A percentile compares a stretch with the other conserved stretches of the same genome.
Evolutionary conservation across 495 filamentous ascomycete genomes (phyloP).

Genomic region (Pyrenula massariospora): DNA sequence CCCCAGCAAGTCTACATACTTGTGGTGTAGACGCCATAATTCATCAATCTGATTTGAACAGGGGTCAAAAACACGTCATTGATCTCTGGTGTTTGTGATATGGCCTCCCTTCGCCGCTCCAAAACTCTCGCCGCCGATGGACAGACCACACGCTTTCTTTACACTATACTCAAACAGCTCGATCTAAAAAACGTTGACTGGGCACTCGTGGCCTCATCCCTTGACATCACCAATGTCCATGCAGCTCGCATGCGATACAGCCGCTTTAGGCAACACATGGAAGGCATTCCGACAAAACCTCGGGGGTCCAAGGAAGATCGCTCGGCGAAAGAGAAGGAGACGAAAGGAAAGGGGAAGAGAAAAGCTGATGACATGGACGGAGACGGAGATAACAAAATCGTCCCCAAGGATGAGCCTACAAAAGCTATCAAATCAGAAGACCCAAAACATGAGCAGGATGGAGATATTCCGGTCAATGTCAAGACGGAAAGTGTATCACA

Average conservation of each 20-base stretch:
- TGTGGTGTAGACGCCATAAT: no score
- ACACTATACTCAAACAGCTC: slow-evolving; percentile 65
- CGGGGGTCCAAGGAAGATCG: slow-evolving; percentile 13
- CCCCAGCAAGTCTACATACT: no score
- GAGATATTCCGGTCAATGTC: no score
- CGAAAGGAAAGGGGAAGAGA: slow-evolving; percentile 11
- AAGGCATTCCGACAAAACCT: slow-evolving; percentile 23
- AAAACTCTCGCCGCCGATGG: slow-evolving; percentile 37
- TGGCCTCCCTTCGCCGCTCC: slow-evolving; percentile 16
- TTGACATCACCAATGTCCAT: slow-evolving; percentile 65
- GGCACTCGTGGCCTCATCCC: slow-evolving; percentile 50
- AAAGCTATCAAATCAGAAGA: no score
- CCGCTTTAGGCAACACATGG: slow-evolving; percentile 53
- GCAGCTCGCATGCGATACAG: slow-evolving; percentile 73
- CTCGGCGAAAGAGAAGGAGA: slow-evolving; percentile 5
- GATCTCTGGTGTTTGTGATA: no score
- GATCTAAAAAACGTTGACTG: slow-evolving; percentile 68
- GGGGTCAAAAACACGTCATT: no score
- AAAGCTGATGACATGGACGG: slow-evolving; percentile 7
- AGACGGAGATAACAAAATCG: not conserved
- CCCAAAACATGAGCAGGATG: no score
- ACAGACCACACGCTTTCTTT: slow-evolving; percentile 48
- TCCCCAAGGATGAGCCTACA: no score
- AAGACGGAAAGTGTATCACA: no score
- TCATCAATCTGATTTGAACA: no score